These are phyloP conservation scores for Kodamaea kakaduensis DNA, from an alignment of 805 yeast species.

Conservation along the genomic window DNA sequence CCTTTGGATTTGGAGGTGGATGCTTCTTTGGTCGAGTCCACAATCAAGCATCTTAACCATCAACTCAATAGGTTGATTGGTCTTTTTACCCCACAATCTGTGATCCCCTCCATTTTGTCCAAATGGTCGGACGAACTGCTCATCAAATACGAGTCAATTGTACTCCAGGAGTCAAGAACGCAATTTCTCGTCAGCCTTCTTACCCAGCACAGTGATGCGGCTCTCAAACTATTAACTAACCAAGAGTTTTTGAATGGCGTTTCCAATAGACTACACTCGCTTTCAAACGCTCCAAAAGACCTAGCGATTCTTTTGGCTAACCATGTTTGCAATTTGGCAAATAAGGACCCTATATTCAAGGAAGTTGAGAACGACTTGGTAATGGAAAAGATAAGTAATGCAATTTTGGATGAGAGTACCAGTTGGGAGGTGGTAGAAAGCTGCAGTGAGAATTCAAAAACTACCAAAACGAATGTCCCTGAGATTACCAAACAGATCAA, in stretches of 20 bases:
- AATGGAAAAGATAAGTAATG: not conserved
- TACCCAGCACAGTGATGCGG: conserved; percentile 15
- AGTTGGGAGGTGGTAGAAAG: too few relatives aligned
- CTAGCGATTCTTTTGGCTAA: conserved; percentile 61
- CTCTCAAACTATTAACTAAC: conserved; percentile 30
- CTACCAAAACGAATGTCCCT: too few relatives aligned
- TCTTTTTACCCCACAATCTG: not conserved
- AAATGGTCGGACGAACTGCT: conserved; percentile 30
- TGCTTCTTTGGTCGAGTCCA: conserved; percentile 14
- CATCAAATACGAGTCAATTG: conserved; percentile 38
- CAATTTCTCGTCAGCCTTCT: conserved; percentile 41
- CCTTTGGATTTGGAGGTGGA: conserved; percentile 1
- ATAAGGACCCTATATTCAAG: conserved; percentile 29
- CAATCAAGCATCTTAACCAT: conserved; percentile 10
- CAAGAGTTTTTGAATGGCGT: conserved; percentile 45
- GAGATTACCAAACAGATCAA: not conserved
- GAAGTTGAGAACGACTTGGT: conserved; percentile 10
- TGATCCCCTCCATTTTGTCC: not conserved
- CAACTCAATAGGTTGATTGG: conserved; percentile 18
- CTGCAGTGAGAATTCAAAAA: too few relatives aligned
- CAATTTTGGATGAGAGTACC: too few relatives aligned
- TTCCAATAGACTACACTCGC: conserved; percentile 52
- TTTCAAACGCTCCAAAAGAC: conserved; percentile 40
- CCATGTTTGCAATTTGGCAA: conserved; percentile 32
- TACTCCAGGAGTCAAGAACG: conserved; percentile 47